phyloP scores from a whole-genome alignment of 495 filamentous ascomycete species.

The Gamarada debralockiae region DNA sequence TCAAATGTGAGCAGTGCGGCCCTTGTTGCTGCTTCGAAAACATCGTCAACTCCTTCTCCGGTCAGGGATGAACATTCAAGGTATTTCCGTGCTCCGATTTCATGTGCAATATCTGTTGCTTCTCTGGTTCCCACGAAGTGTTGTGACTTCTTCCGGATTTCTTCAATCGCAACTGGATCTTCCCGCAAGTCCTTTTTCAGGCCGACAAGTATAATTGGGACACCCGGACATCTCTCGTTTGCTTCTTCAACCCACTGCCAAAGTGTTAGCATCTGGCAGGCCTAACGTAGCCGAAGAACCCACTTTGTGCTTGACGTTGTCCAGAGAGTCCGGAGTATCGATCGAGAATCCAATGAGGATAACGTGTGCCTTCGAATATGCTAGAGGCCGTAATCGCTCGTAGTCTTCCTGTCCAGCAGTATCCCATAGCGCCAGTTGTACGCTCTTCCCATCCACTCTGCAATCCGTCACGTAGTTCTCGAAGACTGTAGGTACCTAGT shows the following conservation, averaged over 20 bases:
- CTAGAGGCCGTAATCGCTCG: conserved; percentile 88
- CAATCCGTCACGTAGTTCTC: conserved; percentile 99
- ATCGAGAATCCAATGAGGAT: conserved; percentile 95
- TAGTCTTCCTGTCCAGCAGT: conserved; percentile 99
- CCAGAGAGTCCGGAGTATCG: conserved; percentile 92
- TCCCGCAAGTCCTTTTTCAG: conserved; percentile 97
- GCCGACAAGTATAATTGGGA: conserved; percentile 95
- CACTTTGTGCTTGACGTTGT: conserved; percentile 98
- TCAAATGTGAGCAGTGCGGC: conserved; percentile 92
- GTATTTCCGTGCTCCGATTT: conserved; percentile 92
- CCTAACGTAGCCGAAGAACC: conserved; percentile 22
- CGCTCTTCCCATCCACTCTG: conserved; percentile 94
- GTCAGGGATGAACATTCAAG: conserved; percentile 95
- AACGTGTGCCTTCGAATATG: conserved; percentile 97
- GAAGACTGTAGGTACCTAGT: conserved; percentile 95
- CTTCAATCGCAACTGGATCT: conserved; percentile 88
- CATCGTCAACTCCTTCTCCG: conserved; percentile 98
- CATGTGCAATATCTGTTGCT: conserved; percentile 73
- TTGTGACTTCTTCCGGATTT: conserved; percentile 93
- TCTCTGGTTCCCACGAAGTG: conserved; percentile 79
- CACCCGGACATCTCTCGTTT: conserved; percentile 85
- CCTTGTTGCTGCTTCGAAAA: conserved; percentile 95
- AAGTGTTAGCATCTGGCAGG: conserved; percentile 17
- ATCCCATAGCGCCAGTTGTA: conserved; percentile 98
- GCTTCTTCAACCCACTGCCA: conserved; percentile 93